Conservation (phyloP, 495 filamentous ascomycete species). For the Penicillium diatomitis region DNA sequence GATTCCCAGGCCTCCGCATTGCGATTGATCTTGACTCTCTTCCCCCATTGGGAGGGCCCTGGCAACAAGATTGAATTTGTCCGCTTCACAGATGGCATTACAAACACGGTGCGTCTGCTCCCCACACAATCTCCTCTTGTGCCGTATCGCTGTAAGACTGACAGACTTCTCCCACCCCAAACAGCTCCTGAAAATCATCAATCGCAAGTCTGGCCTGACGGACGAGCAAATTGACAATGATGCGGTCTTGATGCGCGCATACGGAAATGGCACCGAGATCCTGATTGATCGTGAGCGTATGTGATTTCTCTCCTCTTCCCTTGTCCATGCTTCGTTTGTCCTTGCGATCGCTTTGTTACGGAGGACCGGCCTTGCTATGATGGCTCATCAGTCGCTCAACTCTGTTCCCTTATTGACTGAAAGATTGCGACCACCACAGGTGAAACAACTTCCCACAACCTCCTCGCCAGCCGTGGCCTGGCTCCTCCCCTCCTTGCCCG, state of each 20-base stretch:
- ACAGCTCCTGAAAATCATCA: constrained; percentile 77
- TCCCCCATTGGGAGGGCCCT: constrained; percentile 70
- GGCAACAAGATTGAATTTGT: constrained; percentile 78
- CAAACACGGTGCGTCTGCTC: constrained; percentile 66
- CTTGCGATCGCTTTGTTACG: too few species aligned
- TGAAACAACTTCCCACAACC: constrained; percentile 59
- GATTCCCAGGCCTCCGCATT: constrained; percentile 70
- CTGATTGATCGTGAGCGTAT: constrained; percentile 94
- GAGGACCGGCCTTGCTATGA: too few species aligned
- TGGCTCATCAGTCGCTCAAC: background rate
- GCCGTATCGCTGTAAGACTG: background rate
- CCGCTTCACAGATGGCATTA: constrained; percentile 94
- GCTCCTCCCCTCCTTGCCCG: constrained; percentile 83
- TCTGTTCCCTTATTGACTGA: constrained; percentile 31
- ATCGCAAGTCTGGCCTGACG: constrained; percentile 65
- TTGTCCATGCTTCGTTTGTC: background rate
- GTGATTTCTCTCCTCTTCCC: constrained; percentile 21
- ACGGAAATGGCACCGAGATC: constrained; percentile 87
- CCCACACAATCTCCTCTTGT: background rate
- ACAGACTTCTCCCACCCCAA: background rate
- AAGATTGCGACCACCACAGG: constrained; percentile 39
- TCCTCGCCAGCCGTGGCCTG: constrained; percentile 69
- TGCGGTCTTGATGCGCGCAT: constrained; percentile 84
- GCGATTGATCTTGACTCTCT: constrained; percentile 66
- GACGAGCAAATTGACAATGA: constrained; percentile 74